Evolutionary conservation across 31 red algal species (phyloP), one percentile per base, ranked within the genome.

Genomic region (Odonthalia washingtoniensis): DNA sequence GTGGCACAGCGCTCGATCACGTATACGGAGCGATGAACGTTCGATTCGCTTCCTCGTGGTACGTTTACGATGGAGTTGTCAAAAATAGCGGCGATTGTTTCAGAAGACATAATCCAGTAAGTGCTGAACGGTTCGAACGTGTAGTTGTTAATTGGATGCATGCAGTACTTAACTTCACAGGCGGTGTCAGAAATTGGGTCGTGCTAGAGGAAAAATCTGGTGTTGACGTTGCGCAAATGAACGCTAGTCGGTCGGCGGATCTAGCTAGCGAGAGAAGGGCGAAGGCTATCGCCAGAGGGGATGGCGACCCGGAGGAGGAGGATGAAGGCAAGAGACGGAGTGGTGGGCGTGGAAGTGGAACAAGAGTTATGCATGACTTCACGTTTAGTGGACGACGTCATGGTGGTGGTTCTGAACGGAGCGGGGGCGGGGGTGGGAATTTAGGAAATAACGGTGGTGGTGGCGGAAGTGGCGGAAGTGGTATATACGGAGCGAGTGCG

Each of bases 91-190:
- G 89, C 27, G 89, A 91, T 78, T 91, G 89, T 60, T 91, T 91
- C 67, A 45, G 81, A 12, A 65, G 81, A 46, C 89, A 91, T 27
- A 91, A 91, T 66, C 89, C 89, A 2, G 30, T 62, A 3, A 78
- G n/a, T 24, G 30, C 65, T 26, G 70, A 41, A 27, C 79, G 37
- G 35, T 91, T 77, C 52, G 81, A 91, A 31, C 81, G 81, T 32
- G 72, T 91, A 18, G 73, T 77, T 1, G 46, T 79, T 24, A 91
- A 91, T 43, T 91, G 89, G 89, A 72, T 80, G 36, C 70, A 77
- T 5, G 89, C 89, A 18, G 89, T 91, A 3, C 75, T 91, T 34
- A 91, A 91, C 44, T 91, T 85, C 37, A 57, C 89, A 9, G 40
- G 40, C 1, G 89, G 80, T 28, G 89, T 91, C 42, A 72, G 77